Evolutionary conservation across 345 rosid genomes (phyloP), one percentile per base, ranked within the genome.

Genomic region (Geranium rotundifolium): DNA sequence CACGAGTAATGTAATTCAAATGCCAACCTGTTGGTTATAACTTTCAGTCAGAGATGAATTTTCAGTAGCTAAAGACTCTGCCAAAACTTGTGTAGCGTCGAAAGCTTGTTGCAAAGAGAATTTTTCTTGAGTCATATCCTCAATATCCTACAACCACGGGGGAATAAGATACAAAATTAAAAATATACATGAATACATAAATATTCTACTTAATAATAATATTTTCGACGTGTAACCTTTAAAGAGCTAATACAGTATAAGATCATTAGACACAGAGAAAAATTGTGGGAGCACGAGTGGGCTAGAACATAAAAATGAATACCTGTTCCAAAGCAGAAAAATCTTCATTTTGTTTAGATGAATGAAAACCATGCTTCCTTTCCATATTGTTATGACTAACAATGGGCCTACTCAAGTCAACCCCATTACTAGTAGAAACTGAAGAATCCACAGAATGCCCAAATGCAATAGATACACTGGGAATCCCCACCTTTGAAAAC

Each of bases 281-380:
- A 52, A n/a, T 27, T 20, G 41, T 14, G 17, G 54, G 29, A 37
- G 55, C 5, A 27, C 19, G 46, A 30, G 16, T 13, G 5, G 17
- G 58, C 6, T 54, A 27, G 30, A 54, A 10, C 56, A 63, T 19
- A 34, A 56, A 56, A 56, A 41, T 59, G 34, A 56, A 16, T 70
- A 95, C 99, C 93, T 95, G 99, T 72, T 95, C 99, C 79, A 95
- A 73, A 69, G 95, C 82, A 71, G 84, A 63, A 80, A 95, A 88
- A 81, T 90, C 97, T 71, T 87, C 97, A 70, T 85, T 81, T 59
- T 84, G 86, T 63, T 81, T 85, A 58, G 79, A 74, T 71, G 78
- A 63, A 66, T 73, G 82, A 70, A 76, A 81, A 20, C 77, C 86
- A 3, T 67, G 77, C 68, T 65, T 73, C 58, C 69, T 75, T 50